Percentiles rank a stretch among this genome's conserved stretches.
Evolutionary conservation across 805 yeast species (phyloP).

Genomic region (Candida gorgasii): DNA sequence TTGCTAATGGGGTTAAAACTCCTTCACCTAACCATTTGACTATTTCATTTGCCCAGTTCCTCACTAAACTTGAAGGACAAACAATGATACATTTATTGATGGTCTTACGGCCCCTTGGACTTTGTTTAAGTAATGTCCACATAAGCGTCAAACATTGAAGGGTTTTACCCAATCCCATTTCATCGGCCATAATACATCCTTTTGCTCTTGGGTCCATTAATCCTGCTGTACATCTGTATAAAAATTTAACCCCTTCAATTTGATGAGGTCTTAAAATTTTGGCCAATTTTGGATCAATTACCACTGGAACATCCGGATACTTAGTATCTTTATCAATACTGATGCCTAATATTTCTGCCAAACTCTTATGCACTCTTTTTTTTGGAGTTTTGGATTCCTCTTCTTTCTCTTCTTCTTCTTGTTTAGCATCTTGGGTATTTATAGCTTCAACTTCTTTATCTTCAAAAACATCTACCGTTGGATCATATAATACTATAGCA

Average conservation of each 20-base stretch:
- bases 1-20: conserved; percentile 82
- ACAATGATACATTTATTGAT: conserved; percentile 90
- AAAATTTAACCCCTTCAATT: conserved; percentile 89
- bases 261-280: conserved; percentile 93
- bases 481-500: conserved; percentile 93
- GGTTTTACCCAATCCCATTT: conserved; percentile 93
- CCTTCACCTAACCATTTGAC: conserved; percentile 95
- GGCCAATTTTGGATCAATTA: conserved; percentile 85
- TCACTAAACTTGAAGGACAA: conserved; percentile 91
- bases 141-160: conserved; percentile 83
- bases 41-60: conserved; percentile 97
- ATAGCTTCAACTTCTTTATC: conserved; percentile 24
- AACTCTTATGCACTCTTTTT: conserved; percentile 57
- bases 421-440: conserved; percentile 13
- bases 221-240: conserved; percentile 90
- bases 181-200: conserved; percentile 98
- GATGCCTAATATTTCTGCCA: conserved; percentile 82
- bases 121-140: conserved; percentile 90
- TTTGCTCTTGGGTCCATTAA: conserved; percentile 77
- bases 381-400: conserved; percentile 16
- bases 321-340: conserved; percentile 52
- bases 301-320: conserved; percentile 90
- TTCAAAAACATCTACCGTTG: conserved; percentile 72
- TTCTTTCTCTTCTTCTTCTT: conserved; percentile 14
- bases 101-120: conserved; percentile 80